Conservation (phyloP, 192 early-diverging fungal species). For the Paraglomus occultum region DNA sequence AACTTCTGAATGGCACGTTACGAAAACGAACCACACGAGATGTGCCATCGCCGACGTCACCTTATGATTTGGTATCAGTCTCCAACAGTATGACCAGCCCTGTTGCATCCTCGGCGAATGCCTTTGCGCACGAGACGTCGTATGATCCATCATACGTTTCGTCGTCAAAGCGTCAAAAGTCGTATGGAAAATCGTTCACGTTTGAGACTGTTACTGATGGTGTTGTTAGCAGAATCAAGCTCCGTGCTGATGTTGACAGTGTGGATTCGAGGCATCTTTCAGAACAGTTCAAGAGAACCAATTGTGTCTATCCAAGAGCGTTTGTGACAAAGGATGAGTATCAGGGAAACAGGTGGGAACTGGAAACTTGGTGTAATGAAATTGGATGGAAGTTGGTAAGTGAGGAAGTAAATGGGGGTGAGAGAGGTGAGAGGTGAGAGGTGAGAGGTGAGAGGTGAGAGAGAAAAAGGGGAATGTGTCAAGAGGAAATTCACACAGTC, state of each 20-base stretch:
- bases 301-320: constrained; percentile 56
- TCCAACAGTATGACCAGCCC: not conserved
- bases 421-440: not conserved
- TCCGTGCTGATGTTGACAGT: constrained; percentile 50
- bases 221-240: constrained; percentile 35
- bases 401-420: not conserved
- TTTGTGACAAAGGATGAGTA: constrained; percentile 29
- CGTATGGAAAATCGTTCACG: constrained; percentile 24
- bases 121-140: not conserved
- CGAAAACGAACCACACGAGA: constrained; percentile 38
- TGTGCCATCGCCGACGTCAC: not conserved
- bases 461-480: no score
- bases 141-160: not conserved
- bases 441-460: not conserved
- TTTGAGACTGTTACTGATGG: constrained; percentile 42
- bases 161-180: not conserved
- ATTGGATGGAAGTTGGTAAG: constrained; percentile 67
- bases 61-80: not conserved
- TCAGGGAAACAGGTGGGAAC: constrained; percentile 38
- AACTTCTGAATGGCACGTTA: constrained; percentile 56
- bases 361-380: constrained; percentile 53
- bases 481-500: no score
- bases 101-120: not conserved
- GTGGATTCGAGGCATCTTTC: constrained; percentile 42
- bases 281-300: constrained; percentile 47